Evolutionary conservation across 352 stramenopile species (phyloP).

Genomic region (Phytopythium sindhum): DNA sequence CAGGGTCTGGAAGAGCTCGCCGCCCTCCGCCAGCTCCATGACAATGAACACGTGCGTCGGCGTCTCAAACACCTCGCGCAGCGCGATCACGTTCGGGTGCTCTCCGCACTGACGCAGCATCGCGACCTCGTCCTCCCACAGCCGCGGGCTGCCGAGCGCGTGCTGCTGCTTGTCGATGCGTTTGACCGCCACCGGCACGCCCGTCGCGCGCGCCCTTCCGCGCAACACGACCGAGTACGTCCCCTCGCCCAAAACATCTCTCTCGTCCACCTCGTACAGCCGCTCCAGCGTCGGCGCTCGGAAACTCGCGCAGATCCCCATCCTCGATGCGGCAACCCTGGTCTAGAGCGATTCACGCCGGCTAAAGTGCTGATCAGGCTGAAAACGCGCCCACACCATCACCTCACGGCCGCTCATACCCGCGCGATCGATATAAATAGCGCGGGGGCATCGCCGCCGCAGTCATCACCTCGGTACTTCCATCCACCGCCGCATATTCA

Average conservation of each 20-base stretch:
- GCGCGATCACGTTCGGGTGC: constrained; percentile 56
- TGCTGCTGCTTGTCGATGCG: constrained; percentile 43
- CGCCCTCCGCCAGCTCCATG: constrained; percentile 53
- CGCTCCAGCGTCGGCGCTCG: constrained; percentile 21
- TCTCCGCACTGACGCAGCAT: constrained; percentile 42
- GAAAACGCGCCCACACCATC: neutral
- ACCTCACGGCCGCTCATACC: neutral
- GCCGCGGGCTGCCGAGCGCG: constrained; percentile 3
- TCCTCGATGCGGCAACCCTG: too few species aligned
- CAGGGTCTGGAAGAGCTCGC: constrained; percentile 69
- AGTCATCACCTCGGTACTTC: neutral
- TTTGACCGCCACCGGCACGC: constrained; percentile 51
- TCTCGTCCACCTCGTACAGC: constrained; percentile 45
- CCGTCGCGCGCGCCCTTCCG: constrained; percentile 27
- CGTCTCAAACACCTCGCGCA: constrained; percentile 51
- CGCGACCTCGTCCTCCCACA: constrained; percentile 49
- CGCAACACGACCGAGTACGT: constrained; percentile 49
- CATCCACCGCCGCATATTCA: neutral
- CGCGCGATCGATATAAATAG: neutral
- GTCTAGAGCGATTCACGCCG: neutral
- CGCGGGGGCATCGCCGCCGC: neutral
- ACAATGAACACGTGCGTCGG: constrained; percentile 49
- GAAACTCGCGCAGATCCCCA: constrained; percentile 49
- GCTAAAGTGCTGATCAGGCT: neutral
- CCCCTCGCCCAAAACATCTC: constrained; percentile 39